Evolutionary conservation across 192 early-diverging fungal species (phyloP).

Genomic region (Umbelopsis vinacea): DNA sequence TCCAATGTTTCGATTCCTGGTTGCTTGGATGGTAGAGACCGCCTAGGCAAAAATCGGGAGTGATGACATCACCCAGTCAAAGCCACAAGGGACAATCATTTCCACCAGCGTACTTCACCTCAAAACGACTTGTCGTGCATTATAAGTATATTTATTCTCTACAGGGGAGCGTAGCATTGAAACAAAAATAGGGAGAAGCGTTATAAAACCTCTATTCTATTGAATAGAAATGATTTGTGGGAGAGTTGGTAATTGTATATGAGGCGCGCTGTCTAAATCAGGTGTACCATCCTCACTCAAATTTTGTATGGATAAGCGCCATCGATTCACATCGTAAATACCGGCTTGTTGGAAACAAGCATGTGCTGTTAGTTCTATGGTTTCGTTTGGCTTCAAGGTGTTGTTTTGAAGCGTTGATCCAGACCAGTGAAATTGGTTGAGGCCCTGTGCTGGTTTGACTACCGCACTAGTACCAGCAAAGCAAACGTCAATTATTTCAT

Average conservation of each 20-base stretch:
- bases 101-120: neutral
- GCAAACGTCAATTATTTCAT: constrained; percentile 29
- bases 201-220: constrained; percentile 12
- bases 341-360: constrained; percentile 67
- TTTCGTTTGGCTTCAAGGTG: constrained; percentile 57
- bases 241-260: constrained; percentile 15
- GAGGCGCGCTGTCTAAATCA: neutral
- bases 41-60: neutral
- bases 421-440: constrained; percentile 63
- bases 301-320: constrained; percentile 61
- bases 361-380: constrained; percentile 43
- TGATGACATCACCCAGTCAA: constrained; percentile 5
- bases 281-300: constrained; percentile 7
- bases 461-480: constrained; percentile 4
- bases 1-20: neutral
- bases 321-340: constrained; percentile 78
- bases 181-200: neutral
- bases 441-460: constrained; percentile 28
- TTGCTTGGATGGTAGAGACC: neutral
- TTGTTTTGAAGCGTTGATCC: constrained; percentile 63
- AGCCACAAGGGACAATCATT: neutral
- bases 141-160: neutral
- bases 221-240: constrained; percentile 27
- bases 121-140: neutral
- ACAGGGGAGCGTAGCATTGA: neutral